Evolutionary conservation across 129 eudicot species (phyloP), one percentile per base, ranked within the genome.

Genomic region (Chrysanthemum lavandulifolium): DNA sequence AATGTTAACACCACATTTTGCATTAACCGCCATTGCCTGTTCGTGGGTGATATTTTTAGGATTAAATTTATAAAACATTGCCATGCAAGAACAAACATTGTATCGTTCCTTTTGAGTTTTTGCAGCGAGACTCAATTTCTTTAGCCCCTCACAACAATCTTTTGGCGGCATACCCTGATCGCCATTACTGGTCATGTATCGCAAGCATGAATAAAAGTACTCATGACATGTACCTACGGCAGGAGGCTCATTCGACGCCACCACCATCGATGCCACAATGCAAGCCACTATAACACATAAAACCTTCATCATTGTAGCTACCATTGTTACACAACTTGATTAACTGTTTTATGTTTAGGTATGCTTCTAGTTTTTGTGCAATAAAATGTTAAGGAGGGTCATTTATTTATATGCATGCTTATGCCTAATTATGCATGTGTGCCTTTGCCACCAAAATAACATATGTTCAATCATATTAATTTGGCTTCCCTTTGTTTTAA

Each of bases 231-330:
- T 2, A 21, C 2, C 1, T 10, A 9, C 10, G 2, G 8, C 2
- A 5, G 45, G 9, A 40, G 43, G 43, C 45, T 6, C 45, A 40
- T 6, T 40, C 45, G 45, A 40, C 1, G 47, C 67, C 47, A 21
- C 47, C 33, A 43, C 31, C 12, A 7, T 31, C 18, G 67, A 27
- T 3, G n/a, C 48, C 2, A 62, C 18, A 15, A 62, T 62, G 67
- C 19, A 62, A 3, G 40, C 47, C 67, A 61, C 33, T 43, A 31
- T 11, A 62, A 31, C 21, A 27, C 67, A 62, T 9, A 62, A 31
- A 31, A 62, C 12, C 48, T 62, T 62, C 67, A 62, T 62, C 67
- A 62, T 40, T 40, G 45, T 13, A 40, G 14, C 67, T 27, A 14
- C 47, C 12, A 31, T 6, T 31, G 5, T 62, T 0, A 43, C 19